Evolutionary conservation across 2,329 filamentous ascomycete species (phyloP).

Genomic region (Cladosporium sp.): DNA sequence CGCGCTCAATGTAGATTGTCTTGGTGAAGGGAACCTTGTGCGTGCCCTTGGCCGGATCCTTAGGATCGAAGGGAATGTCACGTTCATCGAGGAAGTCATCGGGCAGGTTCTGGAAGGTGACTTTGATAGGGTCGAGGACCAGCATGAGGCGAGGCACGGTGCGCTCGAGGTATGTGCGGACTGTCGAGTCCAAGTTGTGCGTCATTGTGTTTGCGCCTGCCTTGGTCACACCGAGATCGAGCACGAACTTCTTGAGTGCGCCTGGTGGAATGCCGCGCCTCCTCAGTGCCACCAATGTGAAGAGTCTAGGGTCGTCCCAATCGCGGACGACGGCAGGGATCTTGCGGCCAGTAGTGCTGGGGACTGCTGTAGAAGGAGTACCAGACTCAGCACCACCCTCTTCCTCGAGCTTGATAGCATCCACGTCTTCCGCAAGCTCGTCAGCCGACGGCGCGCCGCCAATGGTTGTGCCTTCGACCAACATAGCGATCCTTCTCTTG

Average conservation of each 20-base stretch:
- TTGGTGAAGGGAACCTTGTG: slow-evolving; percentile 64
- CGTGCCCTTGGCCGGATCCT: slow-evolving; percentile 64
- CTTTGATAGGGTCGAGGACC: slow-evolving; percentile 77
- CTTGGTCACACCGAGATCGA: slow-evolving; percentile 87
- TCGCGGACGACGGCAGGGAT: slow-evolving; percentile 62
- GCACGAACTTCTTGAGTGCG: slow-evolving; percentile 83
- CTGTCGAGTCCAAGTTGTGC: slow-evolving; percentile 75
- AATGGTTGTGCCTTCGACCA: slow-evolving; percentile 63
- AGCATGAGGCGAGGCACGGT: slow-evolving; percentile 88
- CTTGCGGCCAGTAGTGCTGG: slow-evolving; percentile 20
- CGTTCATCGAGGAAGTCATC: slow-evolving; percentile 64
- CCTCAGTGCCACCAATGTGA: slow-evolving; percentile 78
- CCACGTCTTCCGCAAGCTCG: slow-evolving; percentile 23
- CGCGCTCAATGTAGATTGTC: slow-evolving; percentile 78
- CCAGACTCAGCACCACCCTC: slow-evolving; percentile 36
- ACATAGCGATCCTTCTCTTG: slow-evolving; percentile 76
- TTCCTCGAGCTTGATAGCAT: slow-evolving; percentile 40
- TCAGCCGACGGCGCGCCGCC: slow-evolving; percentile 23
- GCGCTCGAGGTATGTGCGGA: slow-evolving; percentile 80
- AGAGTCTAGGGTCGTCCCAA: slow-evolving; percentile 89
- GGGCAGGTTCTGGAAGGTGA: slow-evolving; percentile 74
- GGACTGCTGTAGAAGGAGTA: slow-evolving; percentile 21
- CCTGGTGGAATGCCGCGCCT: slow-evolving; percentile 83
- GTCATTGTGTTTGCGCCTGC: slow-evolving; percentile 75
- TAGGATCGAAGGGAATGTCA: slow-evolving; percentile 74